These are phyloP conservation scores for Clathrospora elynae DNA, from an alignment of 2,329 filamentous ascomycete genomes.

Conservation along the genomic window DNA sequence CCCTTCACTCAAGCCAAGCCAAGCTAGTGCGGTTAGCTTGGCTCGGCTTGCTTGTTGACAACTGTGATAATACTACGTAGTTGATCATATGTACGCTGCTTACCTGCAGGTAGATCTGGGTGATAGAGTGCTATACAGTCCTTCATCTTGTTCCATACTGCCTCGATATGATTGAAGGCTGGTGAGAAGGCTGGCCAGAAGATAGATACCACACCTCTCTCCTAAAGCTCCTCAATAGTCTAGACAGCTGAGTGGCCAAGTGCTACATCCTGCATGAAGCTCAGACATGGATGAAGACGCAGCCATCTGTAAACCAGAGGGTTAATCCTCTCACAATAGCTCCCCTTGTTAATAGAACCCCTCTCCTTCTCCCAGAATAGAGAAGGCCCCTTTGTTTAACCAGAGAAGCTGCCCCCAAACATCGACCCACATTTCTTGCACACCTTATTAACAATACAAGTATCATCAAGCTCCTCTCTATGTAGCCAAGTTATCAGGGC, in stretches of 20 bases:
- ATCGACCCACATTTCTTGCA: slow-evolving; percentile 1
- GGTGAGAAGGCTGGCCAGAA: slow-evolving; percentile 11
- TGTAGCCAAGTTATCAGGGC: slow-evolving; percentile 1
- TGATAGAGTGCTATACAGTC: neutral
- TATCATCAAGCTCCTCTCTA: slow-evolving; percentile 9
- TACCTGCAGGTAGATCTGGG: neutral
- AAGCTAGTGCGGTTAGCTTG: no score
- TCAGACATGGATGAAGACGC: slow-evolving; percentile 7
- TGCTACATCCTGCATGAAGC: slow-evolving; percentile 17
- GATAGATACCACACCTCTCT: slow-evolving; percentile 4
- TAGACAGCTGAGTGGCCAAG: slow-evolving; percentile 1
- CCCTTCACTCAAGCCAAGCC: no score
- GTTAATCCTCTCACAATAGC: slow-evolving; percentile 23
- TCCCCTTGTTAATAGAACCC: slow-evolving; percentile 30
- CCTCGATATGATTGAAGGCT: slow-evolving; percentile 12
- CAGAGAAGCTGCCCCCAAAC: slow-evolving; percentile 19
- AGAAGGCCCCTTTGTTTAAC: slow-evolving; percentile 27
- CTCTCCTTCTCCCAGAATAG: slow-evolving; percentile 44
- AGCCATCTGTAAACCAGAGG: slow-evolving; percentile 10
- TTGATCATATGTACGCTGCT: neutral
- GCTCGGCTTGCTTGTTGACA: no score
- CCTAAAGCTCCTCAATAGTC: slow-evolving; percentile 2
- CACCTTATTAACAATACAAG: slow-evolving; percentile 8
- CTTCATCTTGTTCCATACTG: slow-evolving; percentile 17
- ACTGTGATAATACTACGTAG: neutral